A percentile compares a stretch with the other conserved stretches of the same genome.
phyloP scores from a whole-genome alignment of 2,329 filamentous ascomycete species.

The Trichoderma endophyticum region DNA sequence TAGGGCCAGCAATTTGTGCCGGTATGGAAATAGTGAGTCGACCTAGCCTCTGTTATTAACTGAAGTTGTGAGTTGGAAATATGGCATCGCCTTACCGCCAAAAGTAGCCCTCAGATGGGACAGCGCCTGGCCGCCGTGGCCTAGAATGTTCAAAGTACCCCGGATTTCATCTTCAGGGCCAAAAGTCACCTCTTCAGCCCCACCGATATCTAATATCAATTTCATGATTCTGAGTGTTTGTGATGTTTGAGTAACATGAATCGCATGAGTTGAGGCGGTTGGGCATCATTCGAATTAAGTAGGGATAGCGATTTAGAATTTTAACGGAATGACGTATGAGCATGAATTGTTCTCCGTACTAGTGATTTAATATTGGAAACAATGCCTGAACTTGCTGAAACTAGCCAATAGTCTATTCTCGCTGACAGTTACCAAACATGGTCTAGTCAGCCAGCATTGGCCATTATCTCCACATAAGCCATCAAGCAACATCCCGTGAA shows the following conservation, averaged over 20 bases:
- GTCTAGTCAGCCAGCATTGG: neutral
- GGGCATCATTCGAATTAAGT: neutral
- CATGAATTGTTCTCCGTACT: neutral
- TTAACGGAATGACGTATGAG: neutral
- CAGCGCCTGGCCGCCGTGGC: neutral
- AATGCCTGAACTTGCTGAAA: neutral
- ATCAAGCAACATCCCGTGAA: neutral
- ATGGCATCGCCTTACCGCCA: neutral
- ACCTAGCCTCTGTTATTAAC: neutral
- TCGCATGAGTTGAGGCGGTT: neutral
- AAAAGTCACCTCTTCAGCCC: neutral
- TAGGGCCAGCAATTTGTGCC: neutral
- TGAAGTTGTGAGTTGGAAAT: neutral
- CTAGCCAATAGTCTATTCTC: neutral
- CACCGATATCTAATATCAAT: neutral
- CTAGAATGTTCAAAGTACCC: neutral
- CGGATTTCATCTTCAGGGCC: neutral
- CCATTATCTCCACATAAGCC: neutral
- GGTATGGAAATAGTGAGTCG: neutral
- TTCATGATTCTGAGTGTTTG: neutral
- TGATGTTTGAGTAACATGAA: neutral
- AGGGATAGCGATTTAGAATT: neutral
- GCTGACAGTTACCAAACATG: neutral
- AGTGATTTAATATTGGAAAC: neutral
- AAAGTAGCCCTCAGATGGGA: neutral